These are phyloP conservation scores for Aspergillus incahuasiensis DNA, from an alignment of 495 filamentous ascomycete genomes.

Conservation along the genomic window DNA sequence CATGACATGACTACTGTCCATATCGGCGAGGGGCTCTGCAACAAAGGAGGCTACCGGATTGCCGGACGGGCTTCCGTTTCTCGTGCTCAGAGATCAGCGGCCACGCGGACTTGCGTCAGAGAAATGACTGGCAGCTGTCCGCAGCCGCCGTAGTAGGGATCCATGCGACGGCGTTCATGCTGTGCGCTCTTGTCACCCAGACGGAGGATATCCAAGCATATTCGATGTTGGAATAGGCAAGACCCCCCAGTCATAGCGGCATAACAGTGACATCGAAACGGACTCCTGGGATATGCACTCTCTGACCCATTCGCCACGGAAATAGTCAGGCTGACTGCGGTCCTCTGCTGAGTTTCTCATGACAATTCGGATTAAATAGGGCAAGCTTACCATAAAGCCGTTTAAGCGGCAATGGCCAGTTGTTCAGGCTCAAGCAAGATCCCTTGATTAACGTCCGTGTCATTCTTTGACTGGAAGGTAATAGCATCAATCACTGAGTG, in stretches of 20 bases:
- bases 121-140: constrained; percentile 26
- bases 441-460: no score
- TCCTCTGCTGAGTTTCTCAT: no score
- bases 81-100: not conserved
- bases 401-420: no score
- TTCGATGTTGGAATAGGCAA: not conserved
- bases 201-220: not conserved
- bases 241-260: not conserved
- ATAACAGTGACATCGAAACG: not conserved
- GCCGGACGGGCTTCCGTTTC: not conserved
- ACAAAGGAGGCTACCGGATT: constrained; percentile 27
- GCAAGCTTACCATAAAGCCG: no score
- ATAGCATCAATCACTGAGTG: no score
- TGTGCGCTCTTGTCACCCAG: not conserved
- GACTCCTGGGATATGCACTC: not conserved
- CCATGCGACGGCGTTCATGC: constrained; percentile 25
- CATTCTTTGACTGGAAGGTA: no score
- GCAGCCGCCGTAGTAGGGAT: constrained; percentile 25
- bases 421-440: no score
- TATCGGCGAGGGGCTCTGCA: not conserved
- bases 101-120: constrained; percentile 21
- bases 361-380: no score
- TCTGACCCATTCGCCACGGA: not conserved
- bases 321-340: no score
- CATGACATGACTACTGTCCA: not conserved